phyloP scores from a whole-genome alignment of 73 alveolate species.

The Durusdinium trenchii region DNA sequence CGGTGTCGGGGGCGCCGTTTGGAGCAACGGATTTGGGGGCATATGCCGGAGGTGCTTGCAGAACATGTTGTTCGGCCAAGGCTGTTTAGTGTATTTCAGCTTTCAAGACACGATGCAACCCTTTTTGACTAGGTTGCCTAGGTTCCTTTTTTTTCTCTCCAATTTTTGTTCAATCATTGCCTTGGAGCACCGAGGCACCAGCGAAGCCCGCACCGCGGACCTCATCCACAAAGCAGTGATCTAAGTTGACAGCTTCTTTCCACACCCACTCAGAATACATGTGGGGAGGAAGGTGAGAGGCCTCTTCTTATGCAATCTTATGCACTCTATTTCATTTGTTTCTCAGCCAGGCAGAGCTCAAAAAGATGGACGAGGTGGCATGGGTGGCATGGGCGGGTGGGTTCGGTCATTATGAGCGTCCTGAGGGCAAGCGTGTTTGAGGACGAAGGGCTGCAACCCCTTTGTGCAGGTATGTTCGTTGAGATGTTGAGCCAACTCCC shows the following conservation, averaged over 20 bases:
- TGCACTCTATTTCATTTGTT: neutral
- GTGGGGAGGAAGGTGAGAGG: neutral
- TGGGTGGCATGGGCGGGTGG: too few relatives aligned
- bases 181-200: neutral
- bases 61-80: too few relatives aligned
- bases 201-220: slow-evolving; percentile 44
- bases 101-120: too few relatives aligned
- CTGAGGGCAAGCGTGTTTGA: too few relatives aligned
- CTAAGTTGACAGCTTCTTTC: neutral
- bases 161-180: neutral
- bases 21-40: neutral
- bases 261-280: neutral
- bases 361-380: slow-evolving; percentile 49
- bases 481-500: too few relatives aligned
- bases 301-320: neutral
- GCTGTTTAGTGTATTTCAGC: too few relatives aligned
- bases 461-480: too few relatives aligned
- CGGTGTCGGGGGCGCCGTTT: neutral
- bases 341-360: neutral
- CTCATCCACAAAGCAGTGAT: slow-evolving; percentile 14
- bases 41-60: too few relatives aligned
- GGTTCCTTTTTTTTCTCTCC: neutral
- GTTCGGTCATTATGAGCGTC: too few relatives aligned
- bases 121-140: too few relatives aligned
- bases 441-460: too few relatives aligned